phyloP scores from a whole-genome alignment of 352 stramenopile genomes.

The Plasmopara viticola region DNA sequence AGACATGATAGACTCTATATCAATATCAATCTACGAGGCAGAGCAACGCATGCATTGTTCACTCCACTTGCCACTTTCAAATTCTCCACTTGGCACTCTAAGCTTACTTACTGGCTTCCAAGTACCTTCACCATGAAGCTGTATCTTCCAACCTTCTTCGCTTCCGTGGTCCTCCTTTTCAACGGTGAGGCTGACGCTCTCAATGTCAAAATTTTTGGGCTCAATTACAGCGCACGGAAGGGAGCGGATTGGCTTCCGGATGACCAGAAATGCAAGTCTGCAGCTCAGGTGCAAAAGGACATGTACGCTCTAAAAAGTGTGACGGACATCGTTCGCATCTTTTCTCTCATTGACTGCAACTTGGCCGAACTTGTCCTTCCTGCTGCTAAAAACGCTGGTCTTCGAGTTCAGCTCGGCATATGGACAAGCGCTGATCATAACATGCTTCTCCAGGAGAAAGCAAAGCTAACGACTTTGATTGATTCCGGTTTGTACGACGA shows the following conservation, averaged over 20 bases:
- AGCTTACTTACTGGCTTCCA: background rate
- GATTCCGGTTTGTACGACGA: constrained; percentile 33
- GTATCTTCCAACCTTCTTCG: constrained; percentile 19
- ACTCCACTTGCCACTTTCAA: background rate
- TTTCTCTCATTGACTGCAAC: constrained; percentile 53
- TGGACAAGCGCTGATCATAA: constrained; percentile 40
- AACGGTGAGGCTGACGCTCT: constrained; percentile 17
- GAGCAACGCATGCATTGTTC: too few relatives aligned
- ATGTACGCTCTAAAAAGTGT: constrained; percentile 43
- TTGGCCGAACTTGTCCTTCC: constrained; percentile 39
- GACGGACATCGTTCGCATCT: constrained; percentile 58
- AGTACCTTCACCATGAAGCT: constrained; percentile 25
- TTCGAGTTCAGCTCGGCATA: constrained; percentile 59
- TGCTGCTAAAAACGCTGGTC: constrained; percentile 33
- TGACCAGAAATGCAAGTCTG: constrained; percentile 40
- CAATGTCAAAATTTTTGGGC: constrained; percentile 53
- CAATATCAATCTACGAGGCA: too few relatives aligned
- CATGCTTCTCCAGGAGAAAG: constrained; percentile 43
- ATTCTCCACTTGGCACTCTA: background rate
- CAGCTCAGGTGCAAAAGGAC: constrained; percentile 40
- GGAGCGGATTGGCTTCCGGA: constrained; percentile 39
- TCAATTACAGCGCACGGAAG: constrained; percentile 75
- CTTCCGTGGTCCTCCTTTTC: constrained; percentile 14
- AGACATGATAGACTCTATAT: too few relatives aligned
- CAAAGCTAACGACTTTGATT: constrained; percentile 36